These are phyloP conservation scores for Haematococcus sp. DNA, from an alignment of 139 green algal species.

Conservation along the genomic window DNA sequence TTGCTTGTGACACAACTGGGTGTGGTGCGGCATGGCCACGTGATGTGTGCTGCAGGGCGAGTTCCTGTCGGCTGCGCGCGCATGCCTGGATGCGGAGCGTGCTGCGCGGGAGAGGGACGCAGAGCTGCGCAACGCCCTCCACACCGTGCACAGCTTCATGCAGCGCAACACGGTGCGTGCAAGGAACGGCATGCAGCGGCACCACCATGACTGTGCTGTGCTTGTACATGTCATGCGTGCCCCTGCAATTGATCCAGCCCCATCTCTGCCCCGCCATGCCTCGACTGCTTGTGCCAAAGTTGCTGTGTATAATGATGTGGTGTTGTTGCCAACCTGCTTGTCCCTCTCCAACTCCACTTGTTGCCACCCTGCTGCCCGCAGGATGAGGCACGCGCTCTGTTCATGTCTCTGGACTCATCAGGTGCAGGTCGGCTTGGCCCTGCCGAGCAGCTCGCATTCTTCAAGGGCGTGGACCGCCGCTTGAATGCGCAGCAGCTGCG, in stretches of 20 bases:
- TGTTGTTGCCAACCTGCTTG: no score
- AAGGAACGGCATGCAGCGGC: not conserved
- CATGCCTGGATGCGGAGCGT: constrained; percentile 12
- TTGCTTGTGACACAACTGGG: no score
- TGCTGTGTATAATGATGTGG: no score
- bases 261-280: no score
- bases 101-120: not conserved
- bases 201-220: no score
- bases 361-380: not conserved
- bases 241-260: no score
- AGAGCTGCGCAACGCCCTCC: constrained; percentile 5
- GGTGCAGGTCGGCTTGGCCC: constrained; percentile 21
- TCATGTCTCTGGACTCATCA: constrained; percentile 8
- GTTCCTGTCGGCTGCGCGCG: constrained; percentile 29
- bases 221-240: no score
- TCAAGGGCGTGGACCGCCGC: constrained; percentile 2
- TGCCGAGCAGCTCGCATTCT: constrained; percentile 16
- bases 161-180: constrained; percentile 4
- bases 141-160: constrained; percentile 5
- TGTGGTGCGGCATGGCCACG: no score
- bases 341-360: not conserved
- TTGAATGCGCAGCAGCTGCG: constrained; percentile 11
- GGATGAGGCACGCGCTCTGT: constrained; percentile 3
- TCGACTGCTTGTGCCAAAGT: no score
- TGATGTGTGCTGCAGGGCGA: constrained; percentile 16